Evolutionary conservation across 441 rosid species (phyloP), one percentile per base, ranked within the genome.

Genomic region (Erodium texanum): DNA sequence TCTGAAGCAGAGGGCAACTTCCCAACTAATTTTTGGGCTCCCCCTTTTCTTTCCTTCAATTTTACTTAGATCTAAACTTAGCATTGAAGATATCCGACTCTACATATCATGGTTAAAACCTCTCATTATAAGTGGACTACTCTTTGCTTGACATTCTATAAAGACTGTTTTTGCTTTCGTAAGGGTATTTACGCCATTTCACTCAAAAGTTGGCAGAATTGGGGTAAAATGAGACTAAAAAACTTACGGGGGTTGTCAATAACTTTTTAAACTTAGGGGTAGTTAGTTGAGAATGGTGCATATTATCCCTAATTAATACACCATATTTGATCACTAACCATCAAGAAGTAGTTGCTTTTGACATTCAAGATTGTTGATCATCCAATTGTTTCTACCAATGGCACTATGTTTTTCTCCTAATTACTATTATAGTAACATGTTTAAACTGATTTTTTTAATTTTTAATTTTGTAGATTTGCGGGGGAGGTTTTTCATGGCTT

Each of bases 381-480:
- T 45, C 52, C n/a, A 3, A 45, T 45, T 10, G 2, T 45, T 11
- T 11, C n/a, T n/a, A n/a, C n/a, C n/a, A n/a, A n/a, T n/a, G n/a
- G n/a, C n/a, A n/a, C n/a, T n/a, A n/a, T n/a, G n/a, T n/a, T n/a
- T n/a, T n/a, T n/a, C n/a, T n/a, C n/a, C n/a, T n/a, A n/a, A n/a
- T n/a, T n/a, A n/a, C n/a, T n/a, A n/a, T n/a, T n/a, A n/a, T n/a
- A n/a, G 45, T 52, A 16, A 16, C n/a, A 7, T 16, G 10, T 11
- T 43, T 5, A 52, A 16, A 52, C 22, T 16, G 59, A 16, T 52
- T 18, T 3, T 52, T 6, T 52, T 52, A 8, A 10, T n/a, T n/a
- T n/a, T n/a, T n/a, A n/a, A n/a, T n/a, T n/a, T n/a, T 52, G 22
- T 52, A 93, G 99, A 83, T 89, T 93, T 79, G 99, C 97, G 73